Evolutionary conservation across 2,329 filamentous ascomycete species (phyloP).

Genomic region (Paramyrothecium roridum): DNA sequence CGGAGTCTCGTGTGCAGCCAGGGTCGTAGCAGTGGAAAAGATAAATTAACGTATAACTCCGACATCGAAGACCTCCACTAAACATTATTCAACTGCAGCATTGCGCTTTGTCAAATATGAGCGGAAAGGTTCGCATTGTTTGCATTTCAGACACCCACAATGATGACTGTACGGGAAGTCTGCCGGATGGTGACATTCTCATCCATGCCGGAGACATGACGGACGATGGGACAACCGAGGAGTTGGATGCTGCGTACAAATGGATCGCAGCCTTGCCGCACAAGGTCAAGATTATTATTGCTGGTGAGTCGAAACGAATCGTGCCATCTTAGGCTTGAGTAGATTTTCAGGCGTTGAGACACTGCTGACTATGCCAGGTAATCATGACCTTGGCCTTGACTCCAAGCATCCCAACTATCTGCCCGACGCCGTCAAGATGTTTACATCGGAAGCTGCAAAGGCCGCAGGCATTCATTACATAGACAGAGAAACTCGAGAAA

Average conservation of each 20-base stretch:
- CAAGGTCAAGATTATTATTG: neutral
- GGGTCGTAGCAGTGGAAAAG: neutral
- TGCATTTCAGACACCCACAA: neutral
- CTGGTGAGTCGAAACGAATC: neutral
- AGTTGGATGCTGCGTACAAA: neutral
- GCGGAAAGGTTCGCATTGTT: neutral
- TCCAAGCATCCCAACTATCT: neutral
- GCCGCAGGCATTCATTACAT: neutral
- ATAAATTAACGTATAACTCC: neutral
- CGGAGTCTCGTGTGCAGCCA: neutral
- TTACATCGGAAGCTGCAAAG: neutral
- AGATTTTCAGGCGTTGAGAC: neutral
- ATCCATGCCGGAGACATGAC: neutral
- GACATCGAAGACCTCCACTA: neutral
- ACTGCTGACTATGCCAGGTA: neutral
- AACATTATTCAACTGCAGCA: neutral
- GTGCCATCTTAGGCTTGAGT: neutral
- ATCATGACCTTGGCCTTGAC: neutral
- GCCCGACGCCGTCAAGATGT: neutral
- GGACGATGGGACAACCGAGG: neutral
- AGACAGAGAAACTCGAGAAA: neutral
- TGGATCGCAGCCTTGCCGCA: neutral
- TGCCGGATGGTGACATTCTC: neutral
- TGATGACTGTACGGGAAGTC: neutral
- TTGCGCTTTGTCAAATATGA: neutral